phyloP scores from a whole-genome alignment of 768 basidiomycete species.

The Suillus variegatus region DNA sequence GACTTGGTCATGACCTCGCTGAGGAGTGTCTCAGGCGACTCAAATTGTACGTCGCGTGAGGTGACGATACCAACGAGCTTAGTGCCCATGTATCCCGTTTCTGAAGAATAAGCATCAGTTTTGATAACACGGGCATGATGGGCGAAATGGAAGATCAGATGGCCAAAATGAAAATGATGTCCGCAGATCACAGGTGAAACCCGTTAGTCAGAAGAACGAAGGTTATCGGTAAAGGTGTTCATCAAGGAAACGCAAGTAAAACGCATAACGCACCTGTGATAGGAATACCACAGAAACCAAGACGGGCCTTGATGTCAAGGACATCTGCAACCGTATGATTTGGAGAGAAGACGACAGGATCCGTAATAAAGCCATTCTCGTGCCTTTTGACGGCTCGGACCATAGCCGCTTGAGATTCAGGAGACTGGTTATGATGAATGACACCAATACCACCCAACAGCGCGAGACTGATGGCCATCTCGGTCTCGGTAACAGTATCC shows the following conservation, averaged over 20 bases:
- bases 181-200: conserved; percentile 75
- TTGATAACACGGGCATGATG: conserved; percentile 4
- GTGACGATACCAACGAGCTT: conserved; percentile 97
- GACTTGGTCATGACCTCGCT: conserved; percentile 86
- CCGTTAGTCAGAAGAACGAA: conserved; percentile 92
- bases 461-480: conserved; percentile 93
- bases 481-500: conserved; percentile 97
- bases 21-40: conserved; percentile 62
- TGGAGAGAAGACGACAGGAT: conserved; percentile 88
- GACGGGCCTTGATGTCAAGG: conserved; percentile 85
- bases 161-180: conserved; percentile 34
- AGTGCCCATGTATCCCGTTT: conserved; percentile 83
- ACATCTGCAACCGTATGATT: conserved; percentile 82
- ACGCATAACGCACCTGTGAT: conserved; percentile 81
- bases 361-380: conserved; percentile 98
- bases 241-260: conserved; percentile 32
- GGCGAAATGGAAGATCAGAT: conserved; percentile 19
- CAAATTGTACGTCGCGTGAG: conserved; percentile 94
- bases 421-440: conserved; percentile 93
- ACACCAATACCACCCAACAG: conserved; percentile 97
- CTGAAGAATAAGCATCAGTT: conserved; percentile 43
- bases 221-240: conserved; percentile 57
- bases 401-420: conserved; percentile 92
- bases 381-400: conserved; percentile 97
- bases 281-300: conserved; percentile 96